These are phyloP conservation scores for Triadica sebifera DNA, from an alignment of 345 rosid species.

Conservation along the genomic window DNA sequence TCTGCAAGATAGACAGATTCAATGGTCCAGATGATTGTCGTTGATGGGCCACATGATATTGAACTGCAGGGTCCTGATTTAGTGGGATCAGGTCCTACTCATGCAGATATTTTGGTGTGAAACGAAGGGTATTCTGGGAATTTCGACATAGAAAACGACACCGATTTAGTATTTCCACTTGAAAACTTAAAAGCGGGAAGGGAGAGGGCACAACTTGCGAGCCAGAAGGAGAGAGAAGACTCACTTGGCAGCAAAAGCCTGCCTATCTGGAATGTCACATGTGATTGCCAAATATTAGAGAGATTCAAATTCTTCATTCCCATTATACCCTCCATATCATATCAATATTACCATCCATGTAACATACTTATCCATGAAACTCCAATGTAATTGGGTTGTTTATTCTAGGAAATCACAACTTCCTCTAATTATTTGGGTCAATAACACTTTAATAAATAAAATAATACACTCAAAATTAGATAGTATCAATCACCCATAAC, in stretches of 20 bases:
- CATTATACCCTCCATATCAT: background rate
- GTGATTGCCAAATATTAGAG: background rate
- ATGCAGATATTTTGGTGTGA: background rate
- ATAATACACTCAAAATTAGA: no score
- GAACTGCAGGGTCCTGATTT: constrained; percentile 2
- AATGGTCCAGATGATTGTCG: constrained; percentile 10
- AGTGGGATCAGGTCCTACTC: constrained; percentile 6
- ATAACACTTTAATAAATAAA: no score
- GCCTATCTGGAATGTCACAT: constrained; percentile 47
- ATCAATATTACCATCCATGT: background rate
- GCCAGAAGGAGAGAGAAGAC: background rate
- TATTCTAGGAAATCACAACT: no score
- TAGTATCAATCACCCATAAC: no score
- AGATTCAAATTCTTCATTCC: constrained; percentile 1
- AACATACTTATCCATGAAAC: no score
- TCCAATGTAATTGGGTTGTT: no score
- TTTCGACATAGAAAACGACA: background rate
- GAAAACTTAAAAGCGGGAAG: constrained; percentile 27
- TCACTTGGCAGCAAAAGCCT: constrained; percentile 39
- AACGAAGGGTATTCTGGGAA: background rate
- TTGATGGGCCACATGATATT: constrained; percentile 9
- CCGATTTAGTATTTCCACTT: constrained; percentile 16
- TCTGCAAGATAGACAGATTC: background rate
- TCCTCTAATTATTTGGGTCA: no score
- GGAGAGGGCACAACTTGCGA: constrained; percentile 36